Base-by-base conservation (phyloP, 2,329 filamentous ascomycete genomes). In the Talaromyces rugulosus region DNA sequence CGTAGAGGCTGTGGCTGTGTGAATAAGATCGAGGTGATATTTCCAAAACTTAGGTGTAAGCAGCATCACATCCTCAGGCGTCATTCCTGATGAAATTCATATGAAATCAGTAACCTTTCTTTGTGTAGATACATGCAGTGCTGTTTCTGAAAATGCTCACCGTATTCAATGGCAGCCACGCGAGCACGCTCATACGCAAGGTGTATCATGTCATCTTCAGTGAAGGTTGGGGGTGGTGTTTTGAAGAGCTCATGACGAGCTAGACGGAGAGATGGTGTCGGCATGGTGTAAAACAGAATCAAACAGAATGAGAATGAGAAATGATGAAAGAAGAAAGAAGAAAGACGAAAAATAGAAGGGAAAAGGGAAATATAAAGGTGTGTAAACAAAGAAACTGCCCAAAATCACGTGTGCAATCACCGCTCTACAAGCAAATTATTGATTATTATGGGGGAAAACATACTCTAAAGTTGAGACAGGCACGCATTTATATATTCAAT, bases 1-100 rank as follows among this genome's bases (percentile, higher is more conserved):
- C 96, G 92, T 92, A 91, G 96, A 79, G 92, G 89, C 65, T 96
- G 96, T 73, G 92, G 96, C 80, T 91, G 96, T 66, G 93, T 96
- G 75, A 92, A 96, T 57, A 28, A 63, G 11, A 30, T 63, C 61
- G 1, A 36, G 23, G 28, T 63, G 61, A 2, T 56, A 30, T 36
- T 63, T 50, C 58, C 58, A 63, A 11, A 63, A 63, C 23, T 63
- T 63, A 12, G 61, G 61, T n/a, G 58, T 47, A 40, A 63, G 58
- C 5, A 42, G 34, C 42, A 60, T 28, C n/a, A 63, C 54, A 56
- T 63, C 61, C 30, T 63, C 34, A 9, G 33, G 28, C 9, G 58
- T 63, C 36, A 63, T 42, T 12, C 53, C 61, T 63, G 11, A 2
- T 34, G 23, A 33, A 33, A 12, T 47, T 9, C 14, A 23, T 47